These are phyloP conservation scores for Globisporangium orthogonon DNA, from an alignment of 352 stramenopile genomes.

Conservation along the genomic window DNA sequence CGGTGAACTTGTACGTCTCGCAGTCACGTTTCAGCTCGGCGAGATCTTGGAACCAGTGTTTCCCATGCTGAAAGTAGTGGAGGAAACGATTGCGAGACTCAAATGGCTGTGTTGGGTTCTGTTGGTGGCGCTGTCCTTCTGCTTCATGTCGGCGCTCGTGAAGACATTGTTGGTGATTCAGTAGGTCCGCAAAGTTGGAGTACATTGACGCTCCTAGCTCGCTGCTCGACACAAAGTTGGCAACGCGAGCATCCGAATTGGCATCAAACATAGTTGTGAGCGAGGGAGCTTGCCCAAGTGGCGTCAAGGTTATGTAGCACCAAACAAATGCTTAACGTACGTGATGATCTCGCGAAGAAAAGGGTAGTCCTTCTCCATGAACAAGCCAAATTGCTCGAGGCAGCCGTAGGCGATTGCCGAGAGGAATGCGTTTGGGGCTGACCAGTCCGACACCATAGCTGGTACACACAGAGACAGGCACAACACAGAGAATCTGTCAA, in stretches of 20 bases:
- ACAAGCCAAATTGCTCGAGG: slow-evolving; percentile 37
- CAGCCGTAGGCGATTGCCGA: slow-evolving; percentile 40
- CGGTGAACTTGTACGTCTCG: slow-evolving; percentile 16
- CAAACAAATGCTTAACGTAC: not conserved
- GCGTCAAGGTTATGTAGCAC: not conserved
- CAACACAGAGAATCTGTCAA: not conserved
- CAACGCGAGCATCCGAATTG: not conserved
- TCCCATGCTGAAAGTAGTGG: slow-evolving; percentile 42
- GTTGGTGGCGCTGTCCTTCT: not conserved
- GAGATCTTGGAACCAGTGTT: slow-evolving; percentile 39
- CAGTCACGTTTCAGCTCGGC: slow-evolving; percentile 17
- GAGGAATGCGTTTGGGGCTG: slow-evolving; percentile 46
- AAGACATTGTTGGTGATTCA: not conserved
- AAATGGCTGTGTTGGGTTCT: not conserved
- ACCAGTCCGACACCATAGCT: slow-evolving; percentile 37
- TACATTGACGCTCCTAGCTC: slow-evolving; percentile 34
- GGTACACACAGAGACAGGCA: not conserved
- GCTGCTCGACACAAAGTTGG: not conserved
- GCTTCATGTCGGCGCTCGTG: not conserved
- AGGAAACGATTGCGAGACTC: slow-evolving; percentile 19
- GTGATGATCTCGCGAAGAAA: slow-evolving; percentile 35
- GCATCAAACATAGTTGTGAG: not conserved
- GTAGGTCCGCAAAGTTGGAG: slow-evolving; percentile 30
- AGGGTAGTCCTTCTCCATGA: slow-evolving; percentile 38
- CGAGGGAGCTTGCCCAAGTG: too few species aligned